These are phyloP conservation scores for Hanseniaspora nectarophila DNA, from an alignment of 805 yeast genomes.

Conservation along the genomic window DNA sequence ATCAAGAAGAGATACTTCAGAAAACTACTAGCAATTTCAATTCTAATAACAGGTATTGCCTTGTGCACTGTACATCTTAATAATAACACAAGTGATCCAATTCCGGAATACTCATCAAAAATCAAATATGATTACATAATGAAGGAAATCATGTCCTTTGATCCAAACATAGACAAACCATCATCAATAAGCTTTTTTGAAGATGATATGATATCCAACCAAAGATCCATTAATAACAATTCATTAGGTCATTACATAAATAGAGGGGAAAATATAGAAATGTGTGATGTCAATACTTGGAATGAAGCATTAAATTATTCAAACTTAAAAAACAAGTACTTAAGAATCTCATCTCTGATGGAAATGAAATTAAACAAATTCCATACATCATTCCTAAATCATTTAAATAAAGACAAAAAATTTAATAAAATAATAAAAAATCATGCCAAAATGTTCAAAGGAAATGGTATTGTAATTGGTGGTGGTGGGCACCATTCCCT, in stretches of 20 bases:
- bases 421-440: neutral
- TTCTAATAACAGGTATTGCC: too few species aligned
- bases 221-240: neutral
- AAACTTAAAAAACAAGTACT: neutral
- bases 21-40: too few species aligned
- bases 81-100: too few species aligned
- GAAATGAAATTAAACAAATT: neutral
- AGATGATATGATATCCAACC: neutral
- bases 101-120: neutral
- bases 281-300: neutral
- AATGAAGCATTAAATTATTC: neutral
- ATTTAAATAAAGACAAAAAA: neutral
- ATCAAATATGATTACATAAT: neutral
- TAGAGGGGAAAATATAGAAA: neutral
- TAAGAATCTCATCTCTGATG: neutral
- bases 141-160: neutral
- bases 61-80: too few species aligned
- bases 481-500: slow-evolving; percentile 75
- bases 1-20: too few species aligned
- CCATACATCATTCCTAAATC: neutral
- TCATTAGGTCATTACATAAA: neutral
- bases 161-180: neutral
- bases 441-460: slow-evolving; percentile 1
- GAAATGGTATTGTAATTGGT: slow-evolving; percentile 48
- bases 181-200: neutral